Base-by-base conservation (phyloP, 768 basidiomycete species). In the Boletus vermiculosoides region DNA sequence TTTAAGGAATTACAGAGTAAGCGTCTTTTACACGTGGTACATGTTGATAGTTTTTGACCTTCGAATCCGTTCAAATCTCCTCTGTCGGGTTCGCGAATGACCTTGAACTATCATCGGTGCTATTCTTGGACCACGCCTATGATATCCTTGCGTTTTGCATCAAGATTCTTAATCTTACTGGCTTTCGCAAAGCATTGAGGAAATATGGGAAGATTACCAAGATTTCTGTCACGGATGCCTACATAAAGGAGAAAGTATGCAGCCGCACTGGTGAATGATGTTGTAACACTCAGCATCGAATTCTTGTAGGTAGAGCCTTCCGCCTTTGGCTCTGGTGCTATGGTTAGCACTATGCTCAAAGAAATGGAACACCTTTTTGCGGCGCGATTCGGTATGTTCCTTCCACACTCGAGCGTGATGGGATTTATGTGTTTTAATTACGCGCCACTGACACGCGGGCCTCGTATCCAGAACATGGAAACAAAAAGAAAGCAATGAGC, bases 1-100 rank as follows among this genome's bases (percentile, higher is more conserved):
- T 50, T 77, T 99, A 58, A 90, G 93, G 63, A 92, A 92, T 66
- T 99, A 96, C 71, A 81, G 93, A 33, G 93, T 93, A 46, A 50
- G 59, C n/a, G 3, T 49, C 33, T 33, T n/a, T 46, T 34, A 25
- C 18, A 25, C 20, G 18, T 31, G 28, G n/a, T 50, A 10, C 13
- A 31, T 50, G n/a, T 36, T 65, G 33, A 47, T 31, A 40, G 10
- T 20, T 51, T 40, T 30, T 51, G 20, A 51, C n/a, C 50, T n/a
- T 47, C 15, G 3, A 25, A 20, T 18, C 25, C 2, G 8, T 49
- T 42, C 30, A 28, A 62, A 50, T 36, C 5, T 30, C 7, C 8
- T 50, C 33, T 39, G 25, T 40, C 31, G 36, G 25, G 39, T 44
- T n/a, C 37, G 16, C 18, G 11, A 36, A 42, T 28, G 28, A 45